Base-by-base conservation (phyloP, 2,329 filamentous ascomycete species). In the Penicillium sclerotiorum region DNA sequence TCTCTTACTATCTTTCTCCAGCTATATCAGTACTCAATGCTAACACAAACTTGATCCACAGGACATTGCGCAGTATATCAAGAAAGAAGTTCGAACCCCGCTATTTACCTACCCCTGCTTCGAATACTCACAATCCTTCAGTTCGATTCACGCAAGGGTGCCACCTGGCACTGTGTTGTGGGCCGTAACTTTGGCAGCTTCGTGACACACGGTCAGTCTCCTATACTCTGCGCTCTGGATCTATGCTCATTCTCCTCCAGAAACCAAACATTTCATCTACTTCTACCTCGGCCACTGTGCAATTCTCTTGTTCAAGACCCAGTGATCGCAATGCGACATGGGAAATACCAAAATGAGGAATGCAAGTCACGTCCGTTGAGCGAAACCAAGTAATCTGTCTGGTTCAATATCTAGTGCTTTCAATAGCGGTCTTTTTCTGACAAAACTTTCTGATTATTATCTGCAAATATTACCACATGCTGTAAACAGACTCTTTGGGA, bases 251-350 rank as follows among this genome's bases (percentile, higher is more conserved):
- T 8, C 35, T 30, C 39, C 28, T 12, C 28, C 77, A 96, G 94
- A 97, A 75, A 97, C 94, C 22, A 97, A 97, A 79, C 94, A 99
- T 76, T 99, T 99, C 80, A 96, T 99, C 73, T 99, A 99, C 80
- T 99, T 99, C 80, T 99, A 99, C 79, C 88, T 99, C 52, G 94
- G 94, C 47, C 94, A 97, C 80, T 96, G 91, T 74, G 94, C 94
- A 52, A 97, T 99, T 70, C 83, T 99, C 49, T 86, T 99, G 45
- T 99, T 97, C 85, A 99, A 99, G 83, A 99, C 94, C 33, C 93
- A 96, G 84, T 97, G 65, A 42, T n/a, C 40, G 39, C 17, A 22
- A 46, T 11, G 15, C 4, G 35, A n/a, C 22, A 39, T 32, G 13
- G 17, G 17, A 41, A n/a, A n/a, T n/a, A n/a, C n/a, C n/a, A n/a